phyloP scores from a whole-genome alignment of 2,329 filamentous ascomycete genomes.

The Amesomyces nigricolor region DNA sequence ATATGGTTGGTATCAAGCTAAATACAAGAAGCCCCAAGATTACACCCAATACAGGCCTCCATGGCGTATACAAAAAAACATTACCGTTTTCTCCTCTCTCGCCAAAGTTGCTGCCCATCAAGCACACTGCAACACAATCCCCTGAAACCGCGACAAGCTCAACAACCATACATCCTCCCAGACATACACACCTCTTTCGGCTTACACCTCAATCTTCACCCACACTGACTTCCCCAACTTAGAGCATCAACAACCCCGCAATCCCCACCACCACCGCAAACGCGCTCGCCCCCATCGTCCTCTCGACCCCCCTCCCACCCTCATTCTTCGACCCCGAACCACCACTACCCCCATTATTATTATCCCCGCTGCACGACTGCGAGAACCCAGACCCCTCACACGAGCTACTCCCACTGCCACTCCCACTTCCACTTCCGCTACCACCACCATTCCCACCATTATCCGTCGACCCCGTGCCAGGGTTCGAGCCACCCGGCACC shows the following conservation, averaged over 20 bases:
- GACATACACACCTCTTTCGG: no score
- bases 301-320: constrained; percentile 26
- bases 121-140: no score
- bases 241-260: constrained; percentile 32
- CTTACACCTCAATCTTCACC: no score
- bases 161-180: no score
- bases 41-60: no score
- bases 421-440: not conserved
- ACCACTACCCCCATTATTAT: constrained; percentile 17
- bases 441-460: constrained; percentile 20
- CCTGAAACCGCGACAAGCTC: no score
- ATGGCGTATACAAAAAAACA: no score
- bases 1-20: no score
- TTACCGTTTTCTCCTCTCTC: no score
- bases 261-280: constrained; percentile 34
- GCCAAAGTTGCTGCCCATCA: no score
- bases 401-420: constrained; percentile 22
- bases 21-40: no score
- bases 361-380: constrained; percentile 33
- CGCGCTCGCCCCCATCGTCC: constrained; percentile 32
- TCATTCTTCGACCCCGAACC: constrained; percentile 29
- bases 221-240: not conserved
- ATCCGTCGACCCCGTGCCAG: constrained; percentile 19
- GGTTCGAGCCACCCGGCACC: constrained; percentile 19
- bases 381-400: constrained; percentile 38